phyloP scores from a whole-genome alignment of 2,329 filamentous ascomycete genomes.

The Xylaria sp. region DNA sequence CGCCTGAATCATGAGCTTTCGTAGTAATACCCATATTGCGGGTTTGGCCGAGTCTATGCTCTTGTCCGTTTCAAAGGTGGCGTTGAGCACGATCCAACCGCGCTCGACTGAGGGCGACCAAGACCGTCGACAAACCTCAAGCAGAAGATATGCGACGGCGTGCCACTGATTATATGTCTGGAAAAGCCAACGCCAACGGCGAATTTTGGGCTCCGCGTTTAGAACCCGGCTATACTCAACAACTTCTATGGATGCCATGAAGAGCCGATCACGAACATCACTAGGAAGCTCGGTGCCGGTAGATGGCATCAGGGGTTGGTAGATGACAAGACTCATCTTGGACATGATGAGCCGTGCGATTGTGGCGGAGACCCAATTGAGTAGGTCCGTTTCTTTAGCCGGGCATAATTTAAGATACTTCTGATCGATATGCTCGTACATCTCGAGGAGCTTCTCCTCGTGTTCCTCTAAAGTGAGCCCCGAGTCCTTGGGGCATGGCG shows the following conservation, averaged over 20 bases:
- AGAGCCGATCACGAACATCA: slow-evolving; percentile 50
- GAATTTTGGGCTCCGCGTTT: slow-evolving; percentile 54
- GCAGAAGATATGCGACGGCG: slow-evolving; percentile 60
- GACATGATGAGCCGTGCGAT: slow-evolving; percentile 56
- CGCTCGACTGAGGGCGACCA: slow-evolving; percentile 58
- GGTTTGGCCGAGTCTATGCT: slow-evolving; percentile 52
- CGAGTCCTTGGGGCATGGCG: slow-evolving; percentile 41
- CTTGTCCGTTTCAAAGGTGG: slow-evolving; percentile 46
- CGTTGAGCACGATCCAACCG: slow-evolving; percentile 54
- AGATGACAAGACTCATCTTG: slow-evolving; percentile 61
- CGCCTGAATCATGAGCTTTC: slow-evolving; percentile 59
- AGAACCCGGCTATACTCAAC: slow-evolving; percentile 62
- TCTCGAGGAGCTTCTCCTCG: slow-evolving; percentile 51
- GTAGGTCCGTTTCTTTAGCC: slow-evolving; percentile 49
- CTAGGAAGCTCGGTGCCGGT: slow-evolving; percentile 45
- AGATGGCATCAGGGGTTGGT: slow-evolving; percentile 56
- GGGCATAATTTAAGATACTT: slow-evolving; percentile 59
- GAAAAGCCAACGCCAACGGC: slow-evolving; percentile 63
- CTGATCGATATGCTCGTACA: slow-evolving; percentile 56
- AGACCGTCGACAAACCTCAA: slow-evolving; percentile 55
- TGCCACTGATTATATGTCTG: slow-evolving; percentile 66
- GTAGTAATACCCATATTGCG: slow-evolving; percentile 59
- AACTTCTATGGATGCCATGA: slow-evolving; percentile 58
- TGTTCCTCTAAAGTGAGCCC: slow-evolving; percentile 49
- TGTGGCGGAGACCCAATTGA: slow-evolving; percentile 58